phyloP scores from a whole-genome alignment of 2,329 filamentous ascomycete species.

The Penicillium sumatraense region DNA sequence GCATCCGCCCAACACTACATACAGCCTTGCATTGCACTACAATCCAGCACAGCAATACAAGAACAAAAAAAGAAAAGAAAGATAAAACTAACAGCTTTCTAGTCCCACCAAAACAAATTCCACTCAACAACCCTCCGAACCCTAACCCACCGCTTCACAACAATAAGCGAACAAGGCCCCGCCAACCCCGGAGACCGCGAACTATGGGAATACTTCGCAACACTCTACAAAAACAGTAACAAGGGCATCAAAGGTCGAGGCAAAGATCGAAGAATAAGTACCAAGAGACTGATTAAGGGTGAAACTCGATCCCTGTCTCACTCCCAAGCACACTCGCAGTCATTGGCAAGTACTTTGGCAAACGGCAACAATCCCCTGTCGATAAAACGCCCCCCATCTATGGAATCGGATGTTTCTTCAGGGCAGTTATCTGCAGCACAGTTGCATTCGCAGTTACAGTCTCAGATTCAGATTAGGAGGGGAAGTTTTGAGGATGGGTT shows the following conservation, averaged over 20 bases:
- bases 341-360: too few species aligned
- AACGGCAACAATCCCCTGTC: too few species aligned
- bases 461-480: too few species aligned
- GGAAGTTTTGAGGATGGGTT: slow-evolving; percentile 33
- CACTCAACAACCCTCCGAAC: slow-evolving; percentile 74
- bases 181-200: slow-evolving; percentile 73
- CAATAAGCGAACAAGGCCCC: slow-evolving; percentile 62
- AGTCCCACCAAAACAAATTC: slow-evolving; percentile 94
- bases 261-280: slow-evolving; percentile 66
- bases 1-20: not conserved
- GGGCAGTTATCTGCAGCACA: slow-evolving; percentile 24
- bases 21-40: not conserved
- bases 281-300: slow-evolving; percentile 27
- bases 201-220: slow-evolving; percentile 81
- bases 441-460: slow-evolving; percentile 3
- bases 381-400: slow-evolving; percentile 21
- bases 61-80: slow-evolving; percentile 2
- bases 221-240: slow-evolving; percentile 96
- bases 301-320: too few species aligned
- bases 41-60: not conserved
- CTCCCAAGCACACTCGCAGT: too few species aligned
- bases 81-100: not conserved
- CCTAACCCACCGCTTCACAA: slow-evolving; percentile 73
- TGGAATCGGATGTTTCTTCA: slow-evolving; percentile 34
- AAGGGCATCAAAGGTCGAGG: slow-evolving; percentile 97